Conservation (phyloP, 345 rosid genomes). For the Aurinia saxatilis region DNA sequence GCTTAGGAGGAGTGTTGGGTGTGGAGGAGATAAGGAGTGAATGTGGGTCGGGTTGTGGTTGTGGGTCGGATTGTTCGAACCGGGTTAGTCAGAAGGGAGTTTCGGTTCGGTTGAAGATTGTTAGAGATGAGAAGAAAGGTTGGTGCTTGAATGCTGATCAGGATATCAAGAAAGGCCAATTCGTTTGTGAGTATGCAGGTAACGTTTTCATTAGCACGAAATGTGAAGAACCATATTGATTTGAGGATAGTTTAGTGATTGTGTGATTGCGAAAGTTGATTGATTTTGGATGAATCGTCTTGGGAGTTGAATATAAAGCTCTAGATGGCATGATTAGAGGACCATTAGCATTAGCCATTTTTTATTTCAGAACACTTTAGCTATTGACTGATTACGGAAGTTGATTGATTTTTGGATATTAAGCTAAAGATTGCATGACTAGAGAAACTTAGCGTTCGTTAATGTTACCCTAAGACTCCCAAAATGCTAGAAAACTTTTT, state of each 20-base stretch:
- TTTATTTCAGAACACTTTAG: no score
- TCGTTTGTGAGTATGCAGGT: slow-evolving; percentile 90
- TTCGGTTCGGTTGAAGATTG: slow-evolving; percentile 53
- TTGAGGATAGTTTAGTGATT: neutral
- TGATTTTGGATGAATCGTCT: neutral
- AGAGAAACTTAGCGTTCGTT: neutral
- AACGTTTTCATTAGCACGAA: neutral
- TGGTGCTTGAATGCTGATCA: slow-evolving; percentile 79
- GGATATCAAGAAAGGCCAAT: slow-evolving; percentile 51
- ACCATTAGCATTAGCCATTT: neutral
- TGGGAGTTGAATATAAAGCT: no score
- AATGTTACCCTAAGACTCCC: neutral
- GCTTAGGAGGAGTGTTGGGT: slow-evolving; percentile 28
- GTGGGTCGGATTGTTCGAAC: slow-evolving; percentile 53
- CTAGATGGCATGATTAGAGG: no score
- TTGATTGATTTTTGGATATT: no score
- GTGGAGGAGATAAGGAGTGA: slow-evolving; percentile 45
- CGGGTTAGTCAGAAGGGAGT: slow-evolving; percentile 63
- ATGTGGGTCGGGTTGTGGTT: slow-evolving; percentile 61
- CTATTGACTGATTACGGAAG: no score
- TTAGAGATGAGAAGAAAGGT: slow-evolving; percentile 54
- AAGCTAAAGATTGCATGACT: no score
- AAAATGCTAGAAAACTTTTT: neutral
- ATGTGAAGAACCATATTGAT: neutral
- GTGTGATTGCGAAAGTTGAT: neutral